A percentile compares a stretch with the other conserved stretches of the same genome.
These are phyloP conservation scores for Globisporangium ultimum DNA, from an alignment of 352 stramenopile species.

Conservation along the genomic window DNA sequence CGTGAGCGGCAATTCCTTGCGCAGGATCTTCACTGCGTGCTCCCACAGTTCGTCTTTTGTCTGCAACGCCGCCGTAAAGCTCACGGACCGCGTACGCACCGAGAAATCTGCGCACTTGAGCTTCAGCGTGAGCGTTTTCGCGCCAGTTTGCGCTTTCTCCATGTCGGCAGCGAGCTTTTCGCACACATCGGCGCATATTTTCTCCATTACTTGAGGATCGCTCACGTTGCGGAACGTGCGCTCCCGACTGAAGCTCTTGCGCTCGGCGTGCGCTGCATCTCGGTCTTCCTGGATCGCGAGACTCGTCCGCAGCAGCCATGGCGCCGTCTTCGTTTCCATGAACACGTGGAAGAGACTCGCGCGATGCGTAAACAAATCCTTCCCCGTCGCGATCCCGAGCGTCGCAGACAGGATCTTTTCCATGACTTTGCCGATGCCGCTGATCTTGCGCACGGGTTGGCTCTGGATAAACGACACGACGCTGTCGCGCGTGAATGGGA, in stretches of 20 bases:
- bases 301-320: conserved; percentile 68
- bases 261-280: conserved; percentile 35
- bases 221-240: conserved; percentile 57
- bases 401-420: conserved; percentile 87
- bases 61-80: conserved; percentile 32
- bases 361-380: conserved; percentile 65
- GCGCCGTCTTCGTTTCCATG: conserved; percentile 47
- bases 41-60: conserved; percentile 44
- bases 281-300: conserved; percentile 54
- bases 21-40: conserved; percentile 42
- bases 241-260: conserved; percentile 79
- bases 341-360: conserved; percentile 66
- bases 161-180: conserved; percentile 55
- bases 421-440: conserved; percentile 94
- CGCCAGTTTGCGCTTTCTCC: conserved; percentile 29
- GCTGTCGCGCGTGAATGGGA: conserved; percentile 69
- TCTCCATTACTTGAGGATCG: conserved; percentile 39
- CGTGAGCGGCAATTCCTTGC: conserved; percentile 63
- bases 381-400: conserved; percentile 83
- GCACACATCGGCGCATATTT: conserved; percentile 68
- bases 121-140: conserved; percentile 66
- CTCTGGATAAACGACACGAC: conserved; percentile 89
- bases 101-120: conserved; percentile 70
- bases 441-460: conserved; percentile 91
- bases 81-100: conserved; percentile 50